Percentiles rank a stretch among this genome's conserved stretches.
phyloP scores from a whole-genome alignment of 1,284 basidiomycete genomes.

The Puccinia polysora region DNA sequence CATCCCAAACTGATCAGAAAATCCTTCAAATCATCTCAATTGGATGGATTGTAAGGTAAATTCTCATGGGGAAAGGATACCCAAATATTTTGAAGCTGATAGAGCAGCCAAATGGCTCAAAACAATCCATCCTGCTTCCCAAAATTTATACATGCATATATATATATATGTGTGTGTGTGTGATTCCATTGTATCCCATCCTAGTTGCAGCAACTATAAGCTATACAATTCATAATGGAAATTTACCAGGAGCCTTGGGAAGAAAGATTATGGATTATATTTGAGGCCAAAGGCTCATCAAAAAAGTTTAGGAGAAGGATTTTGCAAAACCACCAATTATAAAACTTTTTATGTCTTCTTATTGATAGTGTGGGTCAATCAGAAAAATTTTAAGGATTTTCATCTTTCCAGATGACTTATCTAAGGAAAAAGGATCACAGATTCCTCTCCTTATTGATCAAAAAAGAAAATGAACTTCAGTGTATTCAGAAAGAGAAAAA shows the following conservation, averaged over 20 bases:
- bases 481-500: slow-evolving; percentile 49
- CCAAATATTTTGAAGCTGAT: slow-evolving; percentile 53
- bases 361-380: slow-evolving; percentile 18
- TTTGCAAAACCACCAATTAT: slow-evolving; percentile 48
- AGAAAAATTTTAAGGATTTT: too few relatives aligned
- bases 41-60: slow-evolving; percentile 50
- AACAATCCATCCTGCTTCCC: too few relatives aligned
- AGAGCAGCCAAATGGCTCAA: slow-evolving; percentile 51
- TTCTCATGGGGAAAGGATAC: slow-evolving; percentile 51
- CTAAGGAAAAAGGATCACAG: too few relatives aligned
- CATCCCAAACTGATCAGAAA: slow-evolving; percentile 44
- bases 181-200: slow-evolving; percentile 49
- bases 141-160: not conserved
- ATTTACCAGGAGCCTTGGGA: slow-evolving; percentile 51
- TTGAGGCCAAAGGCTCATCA: slow-evolving; percentile 50
- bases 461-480: too few relatives aligned
- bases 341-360: slow-evolving; percentile 46
- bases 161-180: too few relatives aligned
- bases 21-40: slow-evolving; percentile 43
- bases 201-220: slow-evolving; percentile 52
- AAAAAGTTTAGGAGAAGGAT: slow-evolving; percentile 49
- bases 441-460: too few relatives aligned
- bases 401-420: too few relatives aligned
- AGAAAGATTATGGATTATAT: slow-evolving; percentile 50
- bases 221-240: slow-evolving; percentile 52